These are phyloP conservation scores for Volvox reticuliferus DNA, from an alignment of 139 green algal genomes.

Conservation along the genomic window DNA sequence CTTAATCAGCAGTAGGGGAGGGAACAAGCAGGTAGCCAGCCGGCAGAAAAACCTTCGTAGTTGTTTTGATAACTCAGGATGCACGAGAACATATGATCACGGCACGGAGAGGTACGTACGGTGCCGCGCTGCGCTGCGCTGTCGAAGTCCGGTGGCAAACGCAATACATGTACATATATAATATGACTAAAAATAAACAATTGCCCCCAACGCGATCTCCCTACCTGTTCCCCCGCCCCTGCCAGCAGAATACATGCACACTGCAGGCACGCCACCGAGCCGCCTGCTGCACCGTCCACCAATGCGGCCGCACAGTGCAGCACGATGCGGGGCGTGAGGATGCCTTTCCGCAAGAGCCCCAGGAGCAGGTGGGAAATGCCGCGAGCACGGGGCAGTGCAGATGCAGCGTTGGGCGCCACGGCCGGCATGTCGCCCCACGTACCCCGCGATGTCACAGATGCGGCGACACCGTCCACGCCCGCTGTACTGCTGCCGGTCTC, in stretches of 20 bases:
- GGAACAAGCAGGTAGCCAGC: not conserved
- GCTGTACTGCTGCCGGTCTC: not conserved
- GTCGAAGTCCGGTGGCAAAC: not conserved
- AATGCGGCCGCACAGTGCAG: conserved; percentile 21
- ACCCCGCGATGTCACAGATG: not conserved
- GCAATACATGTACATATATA: not conserved
- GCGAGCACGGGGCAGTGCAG: not conserved
- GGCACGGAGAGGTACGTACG: too few relatives aligned
- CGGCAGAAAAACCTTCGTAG: not conserved
- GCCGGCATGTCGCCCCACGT: conserved; percentile 27
- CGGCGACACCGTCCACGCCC: not conserved
- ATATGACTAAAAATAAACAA: not conserved
- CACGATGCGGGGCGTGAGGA: conserved; percentile 41
- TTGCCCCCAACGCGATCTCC: not conserved
- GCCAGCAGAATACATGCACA: conserved; percentile 34
- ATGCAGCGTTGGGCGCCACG: not conserved
- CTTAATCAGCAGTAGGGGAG: not conserved
- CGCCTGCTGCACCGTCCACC: conserved; percentile 7
- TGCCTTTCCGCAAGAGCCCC: conserved; percentile 2
- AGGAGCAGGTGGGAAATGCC: conserved; percentile 30
- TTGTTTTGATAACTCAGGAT: too few relatives aligned
- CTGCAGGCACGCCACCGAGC: conserved; percentile 1
- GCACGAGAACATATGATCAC: too few relatives aligned
- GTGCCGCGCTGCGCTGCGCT: not conserved
- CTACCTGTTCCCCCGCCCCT: not conserved